phyloP scores from a whole-genome alignment of 352 stramenopile species.

The Globisporangium nunn region DNA sequence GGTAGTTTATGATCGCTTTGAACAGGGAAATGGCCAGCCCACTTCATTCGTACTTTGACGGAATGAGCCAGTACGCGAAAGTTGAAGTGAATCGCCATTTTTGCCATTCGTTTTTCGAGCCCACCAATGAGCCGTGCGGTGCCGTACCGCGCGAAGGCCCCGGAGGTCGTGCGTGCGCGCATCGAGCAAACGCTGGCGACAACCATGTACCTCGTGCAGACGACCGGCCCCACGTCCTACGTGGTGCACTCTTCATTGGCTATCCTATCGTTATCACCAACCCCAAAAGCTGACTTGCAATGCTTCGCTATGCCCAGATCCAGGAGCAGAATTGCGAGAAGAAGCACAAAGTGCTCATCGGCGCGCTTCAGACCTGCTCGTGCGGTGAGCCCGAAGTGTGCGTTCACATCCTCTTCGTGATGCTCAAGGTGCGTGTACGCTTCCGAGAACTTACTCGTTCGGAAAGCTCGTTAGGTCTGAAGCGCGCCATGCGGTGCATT shows the following conservation, averaged over 20 bases:
- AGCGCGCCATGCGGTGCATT: background rate
- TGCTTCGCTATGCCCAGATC: conserved; percentile 21
- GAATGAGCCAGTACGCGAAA: background rate
- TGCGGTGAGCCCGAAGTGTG: conserved; percentile 74
- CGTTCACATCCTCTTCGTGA: conserved; percentile 81
- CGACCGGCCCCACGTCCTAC: conserved; percentile 66
- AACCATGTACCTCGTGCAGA: conserved; percentile 83
- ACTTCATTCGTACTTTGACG: background rate
- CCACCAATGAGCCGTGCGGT: conserved; percentile 50
- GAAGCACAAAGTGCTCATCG: conserved; percentile 78
- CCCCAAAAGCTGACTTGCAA: too few relatives aligned
- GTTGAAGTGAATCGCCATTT: conserved; percentile 15
- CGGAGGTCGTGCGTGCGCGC: conserved; percentile 33
- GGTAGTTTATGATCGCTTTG: too few relatives aligned
- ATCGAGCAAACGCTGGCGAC: conserved; percentile 58
- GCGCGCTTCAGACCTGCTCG: conserved; percentile 59
- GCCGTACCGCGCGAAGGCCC: conserved; percentile 53
- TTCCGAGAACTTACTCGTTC: background rate
- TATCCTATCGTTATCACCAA: too few relatives aligned
- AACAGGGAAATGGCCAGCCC: background rate
- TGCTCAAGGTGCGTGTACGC: conserved; percentile 55
- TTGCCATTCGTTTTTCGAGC: background rate
- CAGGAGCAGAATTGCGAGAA: conserved; percentile 67
- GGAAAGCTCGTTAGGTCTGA: background rate
- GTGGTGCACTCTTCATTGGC: conserved; percentile 19